Conservation (phyloP, 768 basidiomycete species). For the Lactarius sp. region DNA sequence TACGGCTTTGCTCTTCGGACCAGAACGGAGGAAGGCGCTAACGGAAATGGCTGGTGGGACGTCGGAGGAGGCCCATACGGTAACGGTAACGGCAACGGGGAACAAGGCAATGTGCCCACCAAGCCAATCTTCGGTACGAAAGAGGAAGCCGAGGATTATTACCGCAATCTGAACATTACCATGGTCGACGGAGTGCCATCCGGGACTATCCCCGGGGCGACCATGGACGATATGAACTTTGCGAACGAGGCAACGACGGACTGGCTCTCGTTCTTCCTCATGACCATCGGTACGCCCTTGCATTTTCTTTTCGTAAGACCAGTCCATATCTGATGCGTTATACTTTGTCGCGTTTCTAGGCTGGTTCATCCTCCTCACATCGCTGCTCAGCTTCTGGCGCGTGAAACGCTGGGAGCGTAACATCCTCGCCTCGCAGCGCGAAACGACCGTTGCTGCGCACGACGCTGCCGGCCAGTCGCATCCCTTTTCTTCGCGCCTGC, state of each 20-base stretch:
- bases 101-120: not conserved
- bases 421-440: slow-evolving; percentile 56
- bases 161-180: slow-evolving; percentile 26
- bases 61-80: not conserved
- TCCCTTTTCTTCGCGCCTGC: slow-evolving; percentile 28
- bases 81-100: not conserved
- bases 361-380: slow-evolving; percentile 86
- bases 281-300: slow-evolving; percentile 64
- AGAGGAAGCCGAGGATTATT: slow-evolving; percentile 25
- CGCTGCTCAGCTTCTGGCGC: slow-evolving; percentile 85
- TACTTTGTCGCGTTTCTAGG: slow-evolving; percentile 35
- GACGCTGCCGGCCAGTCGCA: slow-evolving; percentile 25
- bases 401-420: slow-evolving; percentile 86
- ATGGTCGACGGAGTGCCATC: slow-evolving; percentile 24
- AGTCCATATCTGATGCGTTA: not conserved
- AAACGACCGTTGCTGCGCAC: slow-evolving; percentile 27
- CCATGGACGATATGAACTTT: slow-evolving; percentile 20
- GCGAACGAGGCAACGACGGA: slow-evolving; percentile 66
- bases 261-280: slow-evolving; percentile 92
- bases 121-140: slow-evolving; percentile 19
- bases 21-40: slow-evolving; percentile 39
- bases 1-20: slow-evolving; percentile 80
- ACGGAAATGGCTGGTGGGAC: slow-evolving; percentile 24
- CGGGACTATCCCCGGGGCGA: slow-evolving; percentile 14
- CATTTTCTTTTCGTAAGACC: not conserved